Conservation (phyloP, 176 grass and related monocot genomes). For the Phragmites australis region DNA sequence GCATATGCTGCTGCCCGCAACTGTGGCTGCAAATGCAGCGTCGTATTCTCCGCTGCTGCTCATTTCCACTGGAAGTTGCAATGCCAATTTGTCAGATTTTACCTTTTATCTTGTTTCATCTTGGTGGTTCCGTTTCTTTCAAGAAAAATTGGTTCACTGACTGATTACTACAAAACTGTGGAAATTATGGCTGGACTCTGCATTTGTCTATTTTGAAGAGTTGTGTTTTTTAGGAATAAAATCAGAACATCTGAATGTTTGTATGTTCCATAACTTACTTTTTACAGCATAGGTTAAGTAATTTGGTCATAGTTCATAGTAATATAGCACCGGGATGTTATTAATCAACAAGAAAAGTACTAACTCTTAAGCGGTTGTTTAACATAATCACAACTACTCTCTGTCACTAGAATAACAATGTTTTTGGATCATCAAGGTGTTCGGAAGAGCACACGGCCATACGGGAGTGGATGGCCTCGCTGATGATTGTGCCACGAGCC, state of each 20-base stretch:
- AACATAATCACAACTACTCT: not conserved
- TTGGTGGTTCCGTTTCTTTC: conserved; percentile 13
- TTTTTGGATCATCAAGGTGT: too few species aligned
- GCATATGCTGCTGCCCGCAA: conserved; percentile 79
- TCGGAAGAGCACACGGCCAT: too few species aligned
- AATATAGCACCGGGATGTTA: not conserved
- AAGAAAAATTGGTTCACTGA: not conserved
- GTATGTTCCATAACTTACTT: not conserved
- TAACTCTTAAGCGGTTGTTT: not conserved
- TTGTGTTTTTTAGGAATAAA: not conserved
- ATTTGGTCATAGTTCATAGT: conserved; percentile 16
- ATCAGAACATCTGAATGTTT: conserved; percentile 17
- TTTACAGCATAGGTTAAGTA: not conserved
- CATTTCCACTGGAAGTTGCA: conserved; percentile 46
- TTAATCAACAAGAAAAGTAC: not conserved
- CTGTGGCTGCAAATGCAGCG: conserved; percentile 44
- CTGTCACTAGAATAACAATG: not conserved
- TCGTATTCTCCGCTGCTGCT: conserved; percentile 34
- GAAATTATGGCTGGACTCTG: not conserved
- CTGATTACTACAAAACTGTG: not conserved
- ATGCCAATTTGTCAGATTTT: conserved; percentile 20
- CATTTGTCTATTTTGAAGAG: not conserved
- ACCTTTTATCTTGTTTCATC: not conserved
- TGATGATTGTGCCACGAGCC: too few species aligned
- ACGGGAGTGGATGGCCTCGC: too few species aligned